Conservation (phyloP, 148 eudicot species). For the Drosera capensis region DNA sequence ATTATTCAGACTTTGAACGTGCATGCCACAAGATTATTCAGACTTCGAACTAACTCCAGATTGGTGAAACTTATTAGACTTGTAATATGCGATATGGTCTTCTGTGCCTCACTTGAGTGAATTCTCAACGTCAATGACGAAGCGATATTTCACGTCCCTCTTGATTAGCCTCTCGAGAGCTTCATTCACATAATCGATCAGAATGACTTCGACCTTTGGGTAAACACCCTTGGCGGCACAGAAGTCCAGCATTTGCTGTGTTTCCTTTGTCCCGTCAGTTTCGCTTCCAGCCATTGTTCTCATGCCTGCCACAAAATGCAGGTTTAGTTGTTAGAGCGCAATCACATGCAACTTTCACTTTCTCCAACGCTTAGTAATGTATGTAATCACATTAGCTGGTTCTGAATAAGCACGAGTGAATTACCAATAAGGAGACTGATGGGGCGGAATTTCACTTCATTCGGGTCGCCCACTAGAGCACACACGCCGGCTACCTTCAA, state of each 20-base stretch:
- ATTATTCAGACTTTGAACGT: too few species aligned
- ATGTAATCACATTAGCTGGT: too few species aligned
- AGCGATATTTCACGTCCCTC: conserved; percentile 67
- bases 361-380: too few species aligned
- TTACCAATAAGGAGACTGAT: conserved; percentile 41
- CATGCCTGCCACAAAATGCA: conserved; percentile 52
- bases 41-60: too few species aligned
- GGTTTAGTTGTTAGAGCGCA: too few species aligned
- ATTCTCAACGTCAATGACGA: conserved; percentile 65
- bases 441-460: conserved; percentile 51
- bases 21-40: too few species aligned
- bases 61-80: too few species aligned
- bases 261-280: conserved; percentile 56
- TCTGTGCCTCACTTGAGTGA: conserved; percentile 40
- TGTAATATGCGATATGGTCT: too few species aligned
- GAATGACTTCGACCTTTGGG: conserved; percentile 50
- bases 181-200: conserved; percentile 54
- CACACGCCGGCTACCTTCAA: conserved; percentile 52
- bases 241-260: conserved; percentile 60
- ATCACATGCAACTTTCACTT: too few species aligned
- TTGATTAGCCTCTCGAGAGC: conserved; percentile 66
- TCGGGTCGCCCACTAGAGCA: conserved; percentile 52
- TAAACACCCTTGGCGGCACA: conserved; percentile 47
- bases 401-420: conserved; percentile 19
- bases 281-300: conserved; percentile 47